Base-by-base conservation (phyloP, 2,329 filamentous ascomycete species). In the Rutstroemia sp. region DNA sequence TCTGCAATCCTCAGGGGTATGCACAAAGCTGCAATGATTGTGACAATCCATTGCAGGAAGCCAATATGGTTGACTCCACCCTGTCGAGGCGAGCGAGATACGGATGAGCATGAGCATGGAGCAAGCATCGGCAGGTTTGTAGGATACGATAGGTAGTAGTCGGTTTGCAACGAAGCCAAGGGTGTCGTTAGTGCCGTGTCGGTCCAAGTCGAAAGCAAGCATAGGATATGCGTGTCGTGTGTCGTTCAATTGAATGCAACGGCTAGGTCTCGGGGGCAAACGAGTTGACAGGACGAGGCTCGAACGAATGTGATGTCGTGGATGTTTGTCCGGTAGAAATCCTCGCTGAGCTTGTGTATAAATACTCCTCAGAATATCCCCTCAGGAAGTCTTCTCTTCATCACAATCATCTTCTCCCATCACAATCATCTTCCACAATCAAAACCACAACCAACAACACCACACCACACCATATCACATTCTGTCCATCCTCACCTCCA, bases 161-260 rank as follows among this genome's bases (percentile, higher is more conserved):
- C 41, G 25, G 30, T 49, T 45, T 38, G 17, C 21, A 42, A 27
- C 34, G 17, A 34, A 46, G 44, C 25, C 46, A 58, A 48, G 51
- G 56, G 42, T 56, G 38, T 54, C n/a, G 25, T 47, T 56, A 52
- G 50, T 19, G 42, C 41, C 55, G 54, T 57, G 55, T 54, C 41
- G 23, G 55, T 46, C 41, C 41, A 48, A 25, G 48, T 47, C 19
- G 55, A 56, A 55, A 57, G 51, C 51, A 56, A 65, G 64, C 61
- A 65, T 56, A 44, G 37, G 34, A 60, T 60, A 58, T 66, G 60
- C 59, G 58, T 57, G 57, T 65, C 59, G 64, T 64, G 56, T 62
- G 58, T 60, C 63, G 62, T 56, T 38, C 8, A 42, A n/a, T 63
- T 51, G 53, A 61, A 53, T 58, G 34, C 49, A 54, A 57, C 51